Evolutionary conservation across 495 filamentous ascomycete genomes (phyloP).

Genomic region (Polyplosphaeria fusca): DNA sequence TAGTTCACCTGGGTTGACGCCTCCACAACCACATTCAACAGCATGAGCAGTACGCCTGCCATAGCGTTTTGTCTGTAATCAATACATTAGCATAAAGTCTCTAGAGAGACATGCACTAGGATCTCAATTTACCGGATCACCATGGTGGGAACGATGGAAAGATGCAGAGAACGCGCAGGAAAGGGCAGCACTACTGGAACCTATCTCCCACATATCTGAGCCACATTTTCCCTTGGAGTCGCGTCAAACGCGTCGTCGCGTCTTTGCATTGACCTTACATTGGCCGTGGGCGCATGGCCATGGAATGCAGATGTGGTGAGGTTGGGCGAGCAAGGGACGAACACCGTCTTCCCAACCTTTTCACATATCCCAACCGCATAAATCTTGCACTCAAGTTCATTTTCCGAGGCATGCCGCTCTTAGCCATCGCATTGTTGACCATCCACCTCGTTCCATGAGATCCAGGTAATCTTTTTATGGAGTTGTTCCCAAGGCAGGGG

Average conservation of each 20-base stretch:
- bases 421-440: constrained; percentile 53
- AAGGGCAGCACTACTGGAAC: background rate
- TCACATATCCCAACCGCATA: constrained; percentile 6
- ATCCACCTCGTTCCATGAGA: constrained; percentile 61
- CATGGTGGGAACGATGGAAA: constrained; percentile 2
- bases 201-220: constrained; percentile 6
- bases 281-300: constrained; percentile 1
- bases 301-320: constrained; percentile 9
- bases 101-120: too few species aligned
- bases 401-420: constrained; percentile 47
- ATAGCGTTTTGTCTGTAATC: too few species aligned
- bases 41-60: too few species aligned
- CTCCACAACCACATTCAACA: constrained; percentile 31
- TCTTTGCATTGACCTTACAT: constrained; percentile 6
- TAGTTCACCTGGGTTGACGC: constrained; percentile 56
- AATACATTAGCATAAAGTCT: too few species aligned
- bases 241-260: constrained; percentile 21
- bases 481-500: too few species aligned
- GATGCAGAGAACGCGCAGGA: background rate
- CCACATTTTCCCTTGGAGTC: constrained; percentile 20
- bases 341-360: constrained; percentile 16
- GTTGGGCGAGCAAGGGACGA: constrained; percentile 23
- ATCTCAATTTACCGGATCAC: constrained; percentile 5
- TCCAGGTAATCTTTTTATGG: too few species aligned
- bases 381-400: background rate